Percentiles rank a stretch among this genome's conserved stretches.
Evolutionary conservation across 768 basidiomycete genomes (phyloP).

Genomic region (Termitomyces sp.): DNA sequence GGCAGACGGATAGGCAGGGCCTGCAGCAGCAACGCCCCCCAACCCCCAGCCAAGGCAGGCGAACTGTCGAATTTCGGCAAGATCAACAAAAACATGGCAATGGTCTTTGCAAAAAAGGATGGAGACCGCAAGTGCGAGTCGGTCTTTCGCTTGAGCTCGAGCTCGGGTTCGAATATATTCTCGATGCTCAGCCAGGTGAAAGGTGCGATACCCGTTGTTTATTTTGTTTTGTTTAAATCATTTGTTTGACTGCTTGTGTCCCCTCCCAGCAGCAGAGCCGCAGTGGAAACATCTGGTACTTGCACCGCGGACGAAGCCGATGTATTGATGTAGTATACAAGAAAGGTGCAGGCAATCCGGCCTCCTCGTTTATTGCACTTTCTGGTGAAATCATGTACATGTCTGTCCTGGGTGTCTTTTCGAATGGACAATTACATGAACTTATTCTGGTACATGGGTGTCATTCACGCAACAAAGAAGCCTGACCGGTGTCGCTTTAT

Average conservation of each 20-base stretch:
- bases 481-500: background rate
- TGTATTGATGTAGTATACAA: no score
- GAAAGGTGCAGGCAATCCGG: no score
- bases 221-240: conserved; percentile 11
- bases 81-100: conserved; percentile 59
- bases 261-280: background rate
- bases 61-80: conserved; percentile 88
- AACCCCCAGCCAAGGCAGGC: conserved; percentile 66
- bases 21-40: no score
- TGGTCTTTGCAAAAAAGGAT: conserved; percentile 75
- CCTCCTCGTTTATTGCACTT: no score
- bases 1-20: conserved; percentile 78
- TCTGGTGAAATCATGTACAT: no score
- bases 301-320: background rate
- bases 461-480: background rate
- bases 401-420: no score
- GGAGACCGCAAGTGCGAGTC: conserved; percentile 52
- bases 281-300: background rate
- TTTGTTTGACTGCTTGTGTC: no score
- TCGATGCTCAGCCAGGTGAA: conserved; percentile 74
- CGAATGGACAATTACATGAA: no score
- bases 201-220: conserved; percentile 27
- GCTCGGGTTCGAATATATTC: conserved; percentile 83
- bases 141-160: conserved; percentile 70
- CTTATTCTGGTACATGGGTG: background rate